Percentiles rank a stretch among this genome's conserved stretches.
Conservation (phyloP, 805 yeast genomes). For the Lachancea cidri region DNA sequence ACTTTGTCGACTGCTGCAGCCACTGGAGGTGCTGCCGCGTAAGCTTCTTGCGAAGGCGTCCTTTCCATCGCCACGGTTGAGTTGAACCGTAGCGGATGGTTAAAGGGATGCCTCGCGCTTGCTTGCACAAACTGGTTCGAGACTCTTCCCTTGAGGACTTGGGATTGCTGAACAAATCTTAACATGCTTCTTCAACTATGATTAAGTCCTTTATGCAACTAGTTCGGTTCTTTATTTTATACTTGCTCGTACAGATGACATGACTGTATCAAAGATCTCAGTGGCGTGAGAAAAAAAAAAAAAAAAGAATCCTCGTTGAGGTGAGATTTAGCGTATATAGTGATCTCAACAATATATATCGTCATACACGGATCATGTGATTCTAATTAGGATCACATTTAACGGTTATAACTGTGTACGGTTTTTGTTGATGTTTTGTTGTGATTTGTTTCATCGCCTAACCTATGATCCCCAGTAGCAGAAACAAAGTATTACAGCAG, state of each 20-base stretch:
- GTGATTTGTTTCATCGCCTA: background rate
- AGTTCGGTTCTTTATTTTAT: background rate
- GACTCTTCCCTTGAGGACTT: constrained; percentile 34
- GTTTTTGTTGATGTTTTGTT: background rate
- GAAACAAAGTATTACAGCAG: background rate
- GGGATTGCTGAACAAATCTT: constrained; percentile 32
- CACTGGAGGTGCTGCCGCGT: constrained; percentile 15
- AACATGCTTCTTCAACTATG: constrained; percentile 19
- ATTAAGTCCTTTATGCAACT: constrained; percentile 7
- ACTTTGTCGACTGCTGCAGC: constrained; percentile 28
- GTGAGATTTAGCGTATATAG: background rate
- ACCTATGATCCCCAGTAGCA: background rate
- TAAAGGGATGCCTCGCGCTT: constrained; percentile 34
- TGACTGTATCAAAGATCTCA: background rate
- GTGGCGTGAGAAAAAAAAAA: constrained; percentile 1
- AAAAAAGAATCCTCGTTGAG: background rate
- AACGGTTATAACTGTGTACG: background rate
- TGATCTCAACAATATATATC: background rate
- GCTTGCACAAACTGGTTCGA: constrained; percentile 38
- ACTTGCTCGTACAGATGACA: constrained; percentile 1
- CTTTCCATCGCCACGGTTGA: constrained; percentile 33
- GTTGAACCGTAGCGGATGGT: constrained; percentile 37
- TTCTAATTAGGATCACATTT: too few species aligned
- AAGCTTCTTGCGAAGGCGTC: constrained; percentile 9
- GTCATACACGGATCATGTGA: constrained; percentile 1